These are phyloP conservation scores for Microglena sp. DNA, from an alignment of 139 green algal species.

Conservation along the genomic window DNA sequence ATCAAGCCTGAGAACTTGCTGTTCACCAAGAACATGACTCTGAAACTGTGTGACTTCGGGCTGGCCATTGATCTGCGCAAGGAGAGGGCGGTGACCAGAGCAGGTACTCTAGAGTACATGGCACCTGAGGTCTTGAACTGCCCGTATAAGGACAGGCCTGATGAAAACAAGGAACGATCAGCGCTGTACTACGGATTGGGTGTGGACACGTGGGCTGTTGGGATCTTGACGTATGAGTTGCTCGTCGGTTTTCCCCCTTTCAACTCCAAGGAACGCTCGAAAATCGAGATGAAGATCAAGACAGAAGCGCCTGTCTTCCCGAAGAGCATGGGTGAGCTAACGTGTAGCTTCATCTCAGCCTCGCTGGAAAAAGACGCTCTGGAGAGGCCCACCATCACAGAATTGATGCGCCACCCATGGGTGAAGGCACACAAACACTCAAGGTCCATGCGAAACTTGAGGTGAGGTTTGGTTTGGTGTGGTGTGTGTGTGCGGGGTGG, in stretches of 20 bases:
- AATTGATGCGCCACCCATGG: conserved; percentile 24
- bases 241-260: conserved; percentile 23
- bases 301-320: conserved; percentile 36
- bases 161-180: conserved; percentile 56
- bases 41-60: conserved; percentile 5
- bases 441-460: no score
- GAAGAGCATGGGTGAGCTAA: conserved; percentile 23
- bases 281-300: conserved; percentile 49
- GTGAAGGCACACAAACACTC: conserved; percentile 20
- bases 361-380: conserved; percentile 45
- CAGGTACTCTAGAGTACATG: conserved; percentile 49
- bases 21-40: conserved; percentile 35
- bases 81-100: conserved; percentile 38
- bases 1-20: conserved; percentile 50
- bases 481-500: no score
- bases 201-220: conserved; percentile 38
- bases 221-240: conserved; percentile 36
- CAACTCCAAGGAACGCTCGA: conserved; percentile 18
- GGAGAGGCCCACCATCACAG: conserved; percentile 27
- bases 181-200: conserved; percentile 38
- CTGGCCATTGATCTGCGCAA: conserved; percentile 40
- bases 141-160: conserved; percentile 52
- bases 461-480: no score
- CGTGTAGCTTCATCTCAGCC: conserved; percentile 37
- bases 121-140: conserved; percentile 47